Conservation (phyloP, 2,329 filamentous ascomycete genomes). For the Reticulascus tulasneorum region DNA sequence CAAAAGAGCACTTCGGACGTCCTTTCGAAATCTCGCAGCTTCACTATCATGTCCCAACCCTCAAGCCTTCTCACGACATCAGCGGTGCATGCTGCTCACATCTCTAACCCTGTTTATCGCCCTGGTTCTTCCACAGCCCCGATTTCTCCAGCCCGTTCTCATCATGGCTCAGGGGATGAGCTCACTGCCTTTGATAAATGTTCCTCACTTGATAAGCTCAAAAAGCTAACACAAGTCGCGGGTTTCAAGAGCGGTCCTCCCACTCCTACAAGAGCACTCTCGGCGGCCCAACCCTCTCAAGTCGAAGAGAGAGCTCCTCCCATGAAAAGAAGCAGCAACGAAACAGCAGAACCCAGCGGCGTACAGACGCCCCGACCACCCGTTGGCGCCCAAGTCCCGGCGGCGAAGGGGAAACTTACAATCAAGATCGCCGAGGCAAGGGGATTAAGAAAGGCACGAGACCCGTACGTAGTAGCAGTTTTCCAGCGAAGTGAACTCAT, state of each 20-base stretch:
- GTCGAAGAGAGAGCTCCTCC: slow-evolving; percentile 36
- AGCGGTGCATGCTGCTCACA: slow-evolving; percentile 61
- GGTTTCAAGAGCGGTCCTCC: slow-evolving; percentile 86
- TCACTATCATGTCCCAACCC: slow-evolving; percentile 52
- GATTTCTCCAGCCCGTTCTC: slow-evolving; percentile 44
- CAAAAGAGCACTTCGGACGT: slow-evolving; percentile 42
- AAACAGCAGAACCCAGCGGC: slow-evolving; percentile 42
- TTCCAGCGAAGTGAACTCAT: slow-evolving; percentile 97
- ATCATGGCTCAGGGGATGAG: slow-evolving; percentile 30
- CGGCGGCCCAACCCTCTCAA: slow-evolving; percentile 52
- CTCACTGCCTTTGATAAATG: slow-evolving; percentile 45
- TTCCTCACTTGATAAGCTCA: slow-evolving; percentile 65
- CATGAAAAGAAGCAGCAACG: slow-evolving; percentile 33
- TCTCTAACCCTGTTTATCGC: slow-evolving; percentile 65
- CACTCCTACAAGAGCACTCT: slow-evolving; percentile 84
- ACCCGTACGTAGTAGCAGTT: slow-evolving; percentile 93
- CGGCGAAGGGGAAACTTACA: slow-evolving; percentile 80
- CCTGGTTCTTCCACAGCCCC: slow-evolving; percentile 47
- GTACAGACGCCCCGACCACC: slow-evolving; percentile 49
- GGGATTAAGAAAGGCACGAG: slow-evolving; percentile 73
- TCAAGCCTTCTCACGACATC: slow-evolving; percentile 61
- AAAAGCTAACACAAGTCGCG: slow-evolving; percentile 84
- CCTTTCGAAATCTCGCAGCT: slow-evolving; percentile 36
- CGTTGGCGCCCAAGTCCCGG: slow-evolving; percentile 58
- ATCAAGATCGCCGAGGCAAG: slow-evolving; percentile 86